phyloP scores from a whole-genome alignment of 129 eudicot genomes.

The Chrysanthemum seticuspe region DNA sequence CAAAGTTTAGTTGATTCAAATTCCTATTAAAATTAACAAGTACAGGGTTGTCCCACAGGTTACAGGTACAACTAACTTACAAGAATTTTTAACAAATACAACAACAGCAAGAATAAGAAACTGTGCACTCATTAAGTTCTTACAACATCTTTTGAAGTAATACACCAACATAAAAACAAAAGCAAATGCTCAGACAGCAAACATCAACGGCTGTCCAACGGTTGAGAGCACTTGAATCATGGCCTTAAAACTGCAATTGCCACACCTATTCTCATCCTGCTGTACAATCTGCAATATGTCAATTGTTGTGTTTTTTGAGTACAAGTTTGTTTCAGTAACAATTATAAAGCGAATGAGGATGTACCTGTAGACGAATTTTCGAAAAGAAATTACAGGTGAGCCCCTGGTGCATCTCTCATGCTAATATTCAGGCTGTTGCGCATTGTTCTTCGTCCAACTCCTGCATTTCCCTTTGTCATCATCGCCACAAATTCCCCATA shows the following conservation, averaged over 20 bases:
- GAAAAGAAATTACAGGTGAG: conserved; percentile 35
- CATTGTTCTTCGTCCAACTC: conserved; percentile 95
- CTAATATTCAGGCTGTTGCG: conserved; percentile 88
- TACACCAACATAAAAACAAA: conserved; percentile 31
- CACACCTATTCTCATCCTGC: conserved; percentile 35
- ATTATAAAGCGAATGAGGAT: background rate
- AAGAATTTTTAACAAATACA: conserved; percentile 20
- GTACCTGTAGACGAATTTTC: conserved; percentile 22
- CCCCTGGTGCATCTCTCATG: conserved; percentile 75
- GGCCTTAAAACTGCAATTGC: conserved; percentile 19
- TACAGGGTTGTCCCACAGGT: conserved; percentile 14
- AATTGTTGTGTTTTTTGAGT: background rate
- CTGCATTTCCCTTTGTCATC: conserved; percentile 96
- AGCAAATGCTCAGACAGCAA: conserved; percentile 21
- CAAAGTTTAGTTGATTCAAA: conserved; percentile 14
- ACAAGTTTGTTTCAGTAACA: background rate
- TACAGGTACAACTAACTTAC: conserved; percentile 26
- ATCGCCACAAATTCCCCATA: conserved; percentile 95
- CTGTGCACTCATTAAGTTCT: conserved; percentile 43
- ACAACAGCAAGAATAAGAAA: conserved; percentile 23
- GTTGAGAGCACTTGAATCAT: conserved; percentile 17
- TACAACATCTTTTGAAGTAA: conserved; percentile 33
- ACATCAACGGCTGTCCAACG: conserved; percentile 18
- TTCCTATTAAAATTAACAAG: conserved; percentile 24
- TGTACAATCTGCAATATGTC: conserved; percentile 46